These are phyloP conservation scores for Trichoderma orchidacearum DNA, from an alignment of 495 filamentous ascomycete genomes.

Conservation along the genomic window DNA sequence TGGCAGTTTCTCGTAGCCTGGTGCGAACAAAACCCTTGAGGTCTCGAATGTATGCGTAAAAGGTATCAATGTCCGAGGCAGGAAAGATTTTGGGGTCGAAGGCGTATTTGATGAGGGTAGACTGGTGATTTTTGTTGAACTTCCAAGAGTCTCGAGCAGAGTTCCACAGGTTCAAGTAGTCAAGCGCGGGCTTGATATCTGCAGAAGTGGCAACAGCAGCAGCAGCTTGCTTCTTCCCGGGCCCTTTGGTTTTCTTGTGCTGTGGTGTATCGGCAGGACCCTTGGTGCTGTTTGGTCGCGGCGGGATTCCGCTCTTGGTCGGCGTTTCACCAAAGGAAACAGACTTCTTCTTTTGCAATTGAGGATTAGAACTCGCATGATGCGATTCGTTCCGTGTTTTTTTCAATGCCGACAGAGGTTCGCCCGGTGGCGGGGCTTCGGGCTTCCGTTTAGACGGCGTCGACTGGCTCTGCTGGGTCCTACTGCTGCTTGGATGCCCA, in stretches of 20 bases:
- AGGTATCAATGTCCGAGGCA: conserved; percentile 42
- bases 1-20: conserved; percentile 47
- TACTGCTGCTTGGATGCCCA: conserved; percentile 2
- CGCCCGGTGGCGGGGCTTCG: not conserved
- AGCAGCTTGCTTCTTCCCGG: conserved; percentile 12
- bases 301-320: conserved; percentile 35
- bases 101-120: conserved; percentile 65
- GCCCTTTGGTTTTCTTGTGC: conserved; percentile 16
- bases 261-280: conserved; percentile 12
- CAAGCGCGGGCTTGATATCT: conserved; percentile 46
- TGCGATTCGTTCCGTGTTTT: conserved; percentile 9
- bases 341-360: conserved; percentile 41
- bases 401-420: conserved; percentile 10
- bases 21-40: conserved; percentile 53
- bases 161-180: conserved; percentile 60
- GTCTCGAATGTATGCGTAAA: conserved; percentile 58
- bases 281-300: conserved; percentile 19
- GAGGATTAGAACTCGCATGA: not conserved
- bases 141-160: conserved; percentile 60
- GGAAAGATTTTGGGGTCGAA: conserved; percentile 56
- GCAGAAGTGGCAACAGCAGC: conserved; percentile 14
- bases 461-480: conserved; percentile 2
- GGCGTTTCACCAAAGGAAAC: conserved; percentile 66
- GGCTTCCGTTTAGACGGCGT: conserved; percentile 21
- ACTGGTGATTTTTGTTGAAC: conserved; percentile 85